A percentile compares a stretch with the other conserved stretches of the same genome.
phyloP scores from a whole-genome alignment of 164 flowering plant genomes.

The Vitis rupestris region DNA sequence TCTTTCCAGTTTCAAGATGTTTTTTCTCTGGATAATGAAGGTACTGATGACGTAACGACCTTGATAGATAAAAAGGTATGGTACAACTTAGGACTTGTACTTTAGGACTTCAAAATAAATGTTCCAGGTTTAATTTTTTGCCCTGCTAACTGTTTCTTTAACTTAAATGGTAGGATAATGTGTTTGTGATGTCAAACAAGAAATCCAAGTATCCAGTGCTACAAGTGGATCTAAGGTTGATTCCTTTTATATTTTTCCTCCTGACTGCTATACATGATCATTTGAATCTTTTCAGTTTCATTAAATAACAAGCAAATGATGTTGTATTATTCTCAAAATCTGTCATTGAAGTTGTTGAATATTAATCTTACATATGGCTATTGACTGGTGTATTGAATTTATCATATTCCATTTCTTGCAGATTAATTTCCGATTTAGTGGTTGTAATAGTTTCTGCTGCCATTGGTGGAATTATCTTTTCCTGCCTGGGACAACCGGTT shows the following conservation, averaged over 20 bases:
- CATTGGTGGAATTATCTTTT: constrained; percentile 88
- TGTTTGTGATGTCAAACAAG: constrained; percentile 94
- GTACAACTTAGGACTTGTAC: background rate
- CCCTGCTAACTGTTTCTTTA: constrained; percentile 2
- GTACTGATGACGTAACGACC: constrained; percentile 68
- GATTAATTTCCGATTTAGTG: constrained; percentile 93
- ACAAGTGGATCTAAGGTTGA: constrained; percentile 94
- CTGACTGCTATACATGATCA: background rate
- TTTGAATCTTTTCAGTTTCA: background rate
- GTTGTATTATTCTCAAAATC: background rate
- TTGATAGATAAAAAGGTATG: constrained; percentile 86
- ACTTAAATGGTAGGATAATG: constrained; percentile 68
- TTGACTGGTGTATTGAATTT: constrained; percentile 6
- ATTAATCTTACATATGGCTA: constrained; percentile 1
- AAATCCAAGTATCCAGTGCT: constrained; percentile 95
- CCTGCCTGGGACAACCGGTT: constrained; percentile 96
- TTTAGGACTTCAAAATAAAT: background rate
- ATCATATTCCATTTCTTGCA: constrained; percentile 27
- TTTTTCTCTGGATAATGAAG: constrained; percentile 73
- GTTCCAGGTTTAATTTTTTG: background rate
- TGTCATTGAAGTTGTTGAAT: background rate
- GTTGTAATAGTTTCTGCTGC: constrained; percentile 95
- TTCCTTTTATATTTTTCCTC: background rate
- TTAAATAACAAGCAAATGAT: too few relatives aligned
- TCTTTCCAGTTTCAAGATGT: constrained; percentile 88